Evolutionary conservation across 768 basidiomycete species (phyloP).

Genomic region (Leucocoprinus leucothites): DNA sequence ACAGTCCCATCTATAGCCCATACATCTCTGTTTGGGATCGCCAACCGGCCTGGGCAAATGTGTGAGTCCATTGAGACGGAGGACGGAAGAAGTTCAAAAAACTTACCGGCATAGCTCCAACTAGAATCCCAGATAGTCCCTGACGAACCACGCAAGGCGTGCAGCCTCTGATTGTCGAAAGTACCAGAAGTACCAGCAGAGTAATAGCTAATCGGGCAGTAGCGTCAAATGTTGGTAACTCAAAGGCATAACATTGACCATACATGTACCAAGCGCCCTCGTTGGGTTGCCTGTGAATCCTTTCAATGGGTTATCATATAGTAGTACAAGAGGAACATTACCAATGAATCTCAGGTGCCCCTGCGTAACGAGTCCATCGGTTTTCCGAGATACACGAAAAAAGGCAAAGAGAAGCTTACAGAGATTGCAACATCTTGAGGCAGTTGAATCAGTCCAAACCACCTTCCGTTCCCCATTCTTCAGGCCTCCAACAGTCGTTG

Average conservation of each 20-base stretch:
- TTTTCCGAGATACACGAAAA: background rate
- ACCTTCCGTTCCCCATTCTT: constrained; percentile 12
- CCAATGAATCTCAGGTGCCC: constrained; percentile 33
- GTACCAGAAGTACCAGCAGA: constrained; percentile 27
- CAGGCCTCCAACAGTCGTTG: constrained; percentile 16
- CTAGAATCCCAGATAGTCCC: constrained; percentile 29
- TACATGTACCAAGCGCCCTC: constrained; percentile 22
- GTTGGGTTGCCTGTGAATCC: constrained; percentile 15
- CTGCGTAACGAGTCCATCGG: constrained; percentile 9
- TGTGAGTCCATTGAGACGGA: background rate
- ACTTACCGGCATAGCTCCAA: constrained; percentile 28
- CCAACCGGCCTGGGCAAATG: constrained; percentile 21
- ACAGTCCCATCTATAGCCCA: constrained; percentile 34
- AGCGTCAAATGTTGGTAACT: background rate
- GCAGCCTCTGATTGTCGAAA: constrained; percentile 30
- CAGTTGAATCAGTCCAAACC: constrained; percentile 15
- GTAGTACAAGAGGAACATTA: background rate
- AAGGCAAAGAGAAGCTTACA: constrained; percentile 8
- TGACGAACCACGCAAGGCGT: constrained; percentile 28
- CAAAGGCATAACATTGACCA: background rate
- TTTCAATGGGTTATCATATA: background rate
- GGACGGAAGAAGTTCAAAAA: background rate
- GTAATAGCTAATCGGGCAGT: constrained; percentile 27
- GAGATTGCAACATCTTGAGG: constrained; percentile 14
- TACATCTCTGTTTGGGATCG: constrained; percentile 29